phyloP scores from a whole-genome alignment of 2,329 filamentous ascomycete genomes.

The Neofusicoccum kwambonambiense region DNA sequence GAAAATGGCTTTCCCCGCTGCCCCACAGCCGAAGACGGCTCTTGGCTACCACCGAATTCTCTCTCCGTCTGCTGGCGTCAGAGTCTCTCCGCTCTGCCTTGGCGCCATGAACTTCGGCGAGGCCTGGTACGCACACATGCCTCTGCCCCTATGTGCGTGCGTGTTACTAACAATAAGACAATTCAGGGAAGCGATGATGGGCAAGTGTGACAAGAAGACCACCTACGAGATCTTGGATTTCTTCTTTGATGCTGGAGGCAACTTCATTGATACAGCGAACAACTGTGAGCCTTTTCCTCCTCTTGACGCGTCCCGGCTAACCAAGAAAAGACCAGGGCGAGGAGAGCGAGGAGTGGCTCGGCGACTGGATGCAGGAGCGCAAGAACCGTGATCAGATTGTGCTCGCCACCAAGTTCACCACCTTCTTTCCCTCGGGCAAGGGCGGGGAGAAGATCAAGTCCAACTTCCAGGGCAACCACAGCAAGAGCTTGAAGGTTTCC shows the following conservation, averaged over 20 bases:
- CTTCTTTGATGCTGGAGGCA: slow-evolving; percentile 65
- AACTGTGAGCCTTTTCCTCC: slow-evolving; percentile 9
- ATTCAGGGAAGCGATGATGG: neutral
- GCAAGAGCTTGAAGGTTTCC: slow-evolving; percentile 39
- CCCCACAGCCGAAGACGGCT: slow-evolving; percentile 34
- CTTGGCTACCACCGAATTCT: slow-evolving; percentile 56
- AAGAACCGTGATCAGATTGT: slow-evolving; percentile 41
- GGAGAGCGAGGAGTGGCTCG: slow-evolving; percentile 44
- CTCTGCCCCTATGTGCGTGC: too few species aligned
- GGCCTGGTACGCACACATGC: slow-evolving; percentile 36
- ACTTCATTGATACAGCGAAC: slow-evolving; percentile 57
- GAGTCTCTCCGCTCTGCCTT: slow-evolving; percentile 54
- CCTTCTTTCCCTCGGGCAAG: slow-evolving; percentile 26
- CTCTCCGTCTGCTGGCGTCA: slow-evolving; percentile 51
- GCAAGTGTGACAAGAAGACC: slow-evolving; percentile 48
- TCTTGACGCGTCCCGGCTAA: neutral
- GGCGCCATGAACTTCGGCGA: slow-evolving; percentile 58
- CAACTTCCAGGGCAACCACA: slow-evolving; percentile 46
- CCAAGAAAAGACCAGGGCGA: slow-evolving; percentile 29
- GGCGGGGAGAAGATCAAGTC: slow-evolving; percentile 13
- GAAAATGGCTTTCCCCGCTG: slow-evolving; percentile 26
- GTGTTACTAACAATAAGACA: too few species aligned
- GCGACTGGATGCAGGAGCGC: slow-evolving; percentile 44
- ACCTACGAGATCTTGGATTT: slow-evolving; percentile 65
- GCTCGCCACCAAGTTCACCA: slow-evolving; percentile 42